Evolutionary conservation across 352 stramenopile species (phyloP).

Genomic region (Phytophthora aleatoria): DNA sequence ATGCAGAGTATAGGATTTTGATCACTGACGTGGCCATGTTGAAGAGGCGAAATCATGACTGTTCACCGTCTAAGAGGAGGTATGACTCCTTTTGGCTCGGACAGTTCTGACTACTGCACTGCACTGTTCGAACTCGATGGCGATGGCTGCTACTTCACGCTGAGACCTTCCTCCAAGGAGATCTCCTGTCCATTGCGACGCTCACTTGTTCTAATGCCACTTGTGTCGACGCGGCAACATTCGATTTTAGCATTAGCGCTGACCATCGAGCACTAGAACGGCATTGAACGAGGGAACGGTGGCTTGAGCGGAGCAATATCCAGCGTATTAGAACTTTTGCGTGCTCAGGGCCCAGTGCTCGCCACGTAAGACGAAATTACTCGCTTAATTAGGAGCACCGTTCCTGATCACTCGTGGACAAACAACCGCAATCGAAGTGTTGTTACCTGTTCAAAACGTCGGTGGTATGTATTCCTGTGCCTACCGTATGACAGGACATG

Average conservation of each 20-base stretch:
- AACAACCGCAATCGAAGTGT: no score
- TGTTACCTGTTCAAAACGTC: not conserved
- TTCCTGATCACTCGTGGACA: no score
- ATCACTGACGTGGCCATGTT: conserved; percentile 17
- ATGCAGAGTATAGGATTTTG: conserved; percentile 3
- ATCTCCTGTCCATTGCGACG: conserved; percentile 4
- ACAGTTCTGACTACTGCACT: conserved; percentile 15
- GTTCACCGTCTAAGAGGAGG: not conserved
- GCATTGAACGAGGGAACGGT: not conserved
- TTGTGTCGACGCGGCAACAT: not conserved
- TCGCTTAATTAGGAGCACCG: not conserved
- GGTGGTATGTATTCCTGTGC: not conserved
- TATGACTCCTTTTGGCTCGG: conserved; percentile 15
- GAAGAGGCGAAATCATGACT: conserved; percentile 30
- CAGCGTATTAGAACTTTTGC: conserved; percentile 18
- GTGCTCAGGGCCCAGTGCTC: not conserved
- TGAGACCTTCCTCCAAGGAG: conserved; percentile 18
- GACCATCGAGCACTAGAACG: not conserved
- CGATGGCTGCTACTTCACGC: not conserved
- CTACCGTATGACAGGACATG: not conserved
- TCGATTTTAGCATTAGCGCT: conserved; percentile 14
- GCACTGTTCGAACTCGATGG: not conserved
- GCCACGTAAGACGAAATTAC: conserved; percentile 22
- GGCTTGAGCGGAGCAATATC: conserved; percentile 14
- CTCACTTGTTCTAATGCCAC: conserved; percentile 1